A percentile compares a stretch with the other conserved stretches of the same genome.
Evolutionary conservation across 345 rosid genomes (phyloP).

Genomic region (Arabidopsis arenosa): DNA sequence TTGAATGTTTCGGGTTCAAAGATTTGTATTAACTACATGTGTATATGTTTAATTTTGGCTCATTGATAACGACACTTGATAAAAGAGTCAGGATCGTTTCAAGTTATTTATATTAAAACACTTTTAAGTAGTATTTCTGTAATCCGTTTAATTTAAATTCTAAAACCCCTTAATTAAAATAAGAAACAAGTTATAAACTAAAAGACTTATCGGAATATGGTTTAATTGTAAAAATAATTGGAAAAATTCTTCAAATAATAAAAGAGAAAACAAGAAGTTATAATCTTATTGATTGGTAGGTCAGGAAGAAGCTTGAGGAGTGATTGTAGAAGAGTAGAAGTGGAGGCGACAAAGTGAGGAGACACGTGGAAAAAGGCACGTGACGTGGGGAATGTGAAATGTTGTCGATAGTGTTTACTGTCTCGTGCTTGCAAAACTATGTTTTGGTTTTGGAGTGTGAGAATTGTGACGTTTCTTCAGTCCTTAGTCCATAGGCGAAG

Average conservation of each 20-base stretch:
- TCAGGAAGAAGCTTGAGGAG: slow-evolving; percentile 24
- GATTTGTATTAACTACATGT: background rate
- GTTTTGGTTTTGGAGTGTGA: slow-evolving; percentile 29
- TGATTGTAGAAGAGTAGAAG: slow-evolving; percentile 17
- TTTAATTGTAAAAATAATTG: background rate
- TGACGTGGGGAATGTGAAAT: slow-evolving; percentile 45
- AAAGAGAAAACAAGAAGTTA: slow-evolving; percentile 11
- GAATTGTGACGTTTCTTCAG: slow-evolving; percentile 44
- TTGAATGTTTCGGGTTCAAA: slow-evolving; percentile 5
- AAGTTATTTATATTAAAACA: background rate
- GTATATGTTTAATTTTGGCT: slow-evolving; percentile 10
- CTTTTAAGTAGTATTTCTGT: background rate
- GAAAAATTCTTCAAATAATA: background rate
- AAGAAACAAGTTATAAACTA: background rate
- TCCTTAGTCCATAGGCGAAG: slow-evolving; percentile 37
- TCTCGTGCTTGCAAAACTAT: slow-evolving; percentile 44
- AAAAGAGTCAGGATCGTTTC: background rate
- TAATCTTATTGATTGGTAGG: slow-evolving; percentile 15
- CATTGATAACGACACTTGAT: slow-evolving; percentile 1
- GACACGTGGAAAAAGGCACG: slow-evolving; percentile 50
- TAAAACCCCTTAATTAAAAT: too few relatives aligned
- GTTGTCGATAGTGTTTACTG: slow-evolving; percentile 32
- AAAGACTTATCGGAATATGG: background rate
- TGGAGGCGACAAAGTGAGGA: slow-evolving; percentile 38
- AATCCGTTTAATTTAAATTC: background rate